Conservation (phyloP, 192 early-diverging fungal genomes). For the Chytriomyces sp. region DNA sequence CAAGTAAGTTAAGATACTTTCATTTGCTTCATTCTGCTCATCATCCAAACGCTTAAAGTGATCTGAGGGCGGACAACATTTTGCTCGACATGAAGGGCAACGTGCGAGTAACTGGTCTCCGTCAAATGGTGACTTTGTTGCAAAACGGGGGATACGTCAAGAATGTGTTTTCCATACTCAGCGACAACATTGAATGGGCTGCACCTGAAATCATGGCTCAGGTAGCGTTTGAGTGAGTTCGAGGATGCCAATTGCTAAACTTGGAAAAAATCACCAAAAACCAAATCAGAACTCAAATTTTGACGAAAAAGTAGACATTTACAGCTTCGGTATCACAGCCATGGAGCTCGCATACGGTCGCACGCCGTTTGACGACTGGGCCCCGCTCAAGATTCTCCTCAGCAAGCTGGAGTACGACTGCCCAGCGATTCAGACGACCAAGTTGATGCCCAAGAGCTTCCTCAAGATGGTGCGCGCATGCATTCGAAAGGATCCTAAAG, state of each 20-base stretch:
- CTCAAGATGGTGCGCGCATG: conserved; percentile 42
- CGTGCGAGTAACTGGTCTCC: conserved; percentile 54
- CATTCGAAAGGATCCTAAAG: conserved; percentile 44
- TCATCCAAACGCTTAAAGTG: conserved; percentile 33
- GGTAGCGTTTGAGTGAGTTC: conserved; percentile 22
- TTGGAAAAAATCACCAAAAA: background rate
- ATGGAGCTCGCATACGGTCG: conserved; percentile 57
- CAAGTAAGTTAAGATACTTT: conserved; percentile 40
- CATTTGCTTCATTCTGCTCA: background rate
- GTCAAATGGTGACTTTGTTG: conserved; percentile 50
- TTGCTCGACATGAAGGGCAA: conserved; percentile 55
- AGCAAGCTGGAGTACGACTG: conserved; percentile 54
- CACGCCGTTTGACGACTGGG: conserved; percentile 62
- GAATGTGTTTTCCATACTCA: conserved; percentile 55
- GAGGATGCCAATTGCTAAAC: background rate
- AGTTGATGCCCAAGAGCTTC: conserved; percentile 47
- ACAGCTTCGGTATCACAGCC: conserved; percentile 61
- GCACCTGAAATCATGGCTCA: conserved; percentile 65
- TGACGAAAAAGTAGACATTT: conserved; percentile 58
- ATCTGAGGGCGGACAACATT: conserved; percentile 62
- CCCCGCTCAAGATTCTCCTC: conserved; percentile 42
- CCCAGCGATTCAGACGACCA: conserved; percentile 43
- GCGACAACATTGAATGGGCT: conserved; percentile 62
- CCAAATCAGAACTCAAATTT: conserved; percentile 48
- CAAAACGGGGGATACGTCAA: conserved; percentile 43